Evolutionary conservation across 331 rosid species (phyloP).

Genomic region (Acacia pycnantha): DNA sequence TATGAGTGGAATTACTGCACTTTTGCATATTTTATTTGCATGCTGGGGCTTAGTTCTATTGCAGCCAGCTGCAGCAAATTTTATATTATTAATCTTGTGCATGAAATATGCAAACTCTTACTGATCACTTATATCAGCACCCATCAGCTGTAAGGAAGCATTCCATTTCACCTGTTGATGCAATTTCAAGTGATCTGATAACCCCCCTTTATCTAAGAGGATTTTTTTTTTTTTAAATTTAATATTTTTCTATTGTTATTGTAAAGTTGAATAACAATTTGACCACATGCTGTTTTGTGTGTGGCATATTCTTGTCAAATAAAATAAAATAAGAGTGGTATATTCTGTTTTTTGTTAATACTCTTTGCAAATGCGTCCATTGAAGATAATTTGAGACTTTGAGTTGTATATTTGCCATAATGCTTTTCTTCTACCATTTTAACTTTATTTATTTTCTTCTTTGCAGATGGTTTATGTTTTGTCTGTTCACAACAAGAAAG

Average conservation of each 20-base stretch:
- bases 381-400: background rate
- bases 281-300: slow-evolving; percentile 10
- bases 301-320: background rate
- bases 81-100: background rate
- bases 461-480: slow-evolving; percentile 98
- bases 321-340: background rate
- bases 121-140: background rate
- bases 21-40: slow-evolving; percentile 3
- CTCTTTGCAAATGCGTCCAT: slow-evolving; percentile 3
- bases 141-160: background rate
- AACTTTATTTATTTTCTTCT: slow-evolving; percentile 24
- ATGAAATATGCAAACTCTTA: background rate
- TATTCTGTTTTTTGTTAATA: slow-evolving; percentile 17
- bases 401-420: slow-evolving; percentile 2
- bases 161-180: slow-evolving; percentile 9
- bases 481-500: slow-evolving; percentile 92
- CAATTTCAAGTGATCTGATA: slow-evolving; percentile 6
- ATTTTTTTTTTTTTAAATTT: no score
- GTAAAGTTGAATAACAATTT: slow-evolving; percentile 27
- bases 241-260: slow-evolving; percentile 11
- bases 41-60: background rate
- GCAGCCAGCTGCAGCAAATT: slow-evolving; percentile 16
- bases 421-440: slow-evolving; percentile 18
- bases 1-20: background rate
- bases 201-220: background rate